phyloP scores from a whole-genome alignment of 805 yeast genomes.

The Ogataea corticis region DNA sequence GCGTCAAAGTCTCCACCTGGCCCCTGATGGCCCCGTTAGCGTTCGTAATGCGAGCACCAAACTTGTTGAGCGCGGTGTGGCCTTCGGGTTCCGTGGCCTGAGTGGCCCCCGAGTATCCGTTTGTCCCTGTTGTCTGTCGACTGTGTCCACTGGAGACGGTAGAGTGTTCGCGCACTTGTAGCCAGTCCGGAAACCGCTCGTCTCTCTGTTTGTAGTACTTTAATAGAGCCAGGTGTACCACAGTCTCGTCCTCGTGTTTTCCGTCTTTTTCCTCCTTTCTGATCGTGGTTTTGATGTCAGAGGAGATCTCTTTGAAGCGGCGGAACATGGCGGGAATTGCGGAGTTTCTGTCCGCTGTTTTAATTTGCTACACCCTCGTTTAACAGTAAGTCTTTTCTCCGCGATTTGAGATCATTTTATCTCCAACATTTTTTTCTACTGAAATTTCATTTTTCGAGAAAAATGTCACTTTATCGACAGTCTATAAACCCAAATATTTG shows the following conservation, averaged over 20 bases:
- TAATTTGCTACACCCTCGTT: too few species aligned
- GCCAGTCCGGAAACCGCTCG: slow-evolving; percentile 32
- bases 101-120: neutral
- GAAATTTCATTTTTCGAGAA: slow-evolving; percentile 3
- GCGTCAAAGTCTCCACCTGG: slow-evolving; percentile 17
- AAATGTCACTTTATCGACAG: neutral
- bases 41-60: slow-evolving; percentile 14
- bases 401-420: neutral
- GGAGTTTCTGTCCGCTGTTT: too few species aligned
- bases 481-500: slow-evolving; percentile 6
- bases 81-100: neutral
- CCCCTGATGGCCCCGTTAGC: slow-evolving; percentile 14
- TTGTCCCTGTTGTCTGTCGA: neutral
- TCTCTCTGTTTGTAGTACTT: slow-evolving; percentile 27
- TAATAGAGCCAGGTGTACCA: slow-evolving; percentile 34
- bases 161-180: slow-evolving; percentile 13
- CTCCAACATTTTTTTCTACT: slow-evolving; percentile 3
- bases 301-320: slow-evolving; percentile 22
- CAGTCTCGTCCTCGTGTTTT: slow-evolving; percentile 33
- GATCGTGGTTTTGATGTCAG: slow-evolving; percentile 22
- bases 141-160: neutral
- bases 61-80: slow-evolving; percentile 9
- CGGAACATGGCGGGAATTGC: slow-evolving; percentile 21
- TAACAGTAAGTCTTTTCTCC: neutral
- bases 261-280: slow-evolving; percentile 39